Evolutionary conservation across 1,139 yeast species (phyloP).

Genomic region (Hyphopichia buzzinii): DNA sequence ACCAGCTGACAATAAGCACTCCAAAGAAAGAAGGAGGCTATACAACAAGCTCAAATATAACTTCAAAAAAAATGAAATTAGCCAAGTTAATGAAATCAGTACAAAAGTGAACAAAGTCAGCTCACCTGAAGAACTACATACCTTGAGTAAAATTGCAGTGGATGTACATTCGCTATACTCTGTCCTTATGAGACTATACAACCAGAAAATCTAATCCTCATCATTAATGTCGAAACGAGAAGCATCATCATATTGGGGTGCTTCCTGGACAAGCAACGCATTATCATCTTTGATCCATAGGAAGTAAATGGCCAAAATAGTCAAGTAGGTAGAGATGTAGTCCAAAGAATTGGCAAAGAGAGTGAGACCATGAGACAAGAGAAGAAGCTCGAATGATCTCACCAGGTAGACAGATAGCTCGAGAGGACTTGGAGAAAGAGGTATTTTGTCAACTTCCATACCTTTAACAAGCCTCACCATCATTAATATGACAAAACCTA

Average conservation of each 20-base stretch:
- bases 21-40: no score
- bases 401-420: not conserved
- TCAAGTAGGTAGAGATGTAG: conserved; percentile 15
- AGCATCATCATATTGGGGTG: conserved; percentile 15
- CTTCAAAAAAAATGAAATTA: no score
- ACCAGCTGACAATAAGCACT: no score
- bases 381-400: not conserved
- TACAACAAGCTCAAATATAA: no score
- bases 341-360: conserved; percentile 4
- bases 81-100: no score
- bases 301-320: conserved; percentile 23
- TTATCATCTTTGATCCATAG: conserved; percentile 37
- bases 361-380: not conserved
- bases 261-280: conserved; percentile 28
- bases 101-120: no score
- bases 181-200: not conserved
- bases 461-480: conserved; percentile 1
- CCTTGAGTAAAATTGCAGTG: no score
- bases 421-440: not conserved
- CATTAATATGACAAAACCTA: conserved; percentile 7
- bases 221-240: conserved; percentile 20
- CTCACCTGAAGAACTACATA: not conserved
- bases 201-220: conserved; percentile 12
- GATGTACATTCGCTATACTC: no score
- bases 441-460: not conserved